phyloP scores from a whole-genome alignment of 768 basidiomycete species.

The Tricholoma bakamatsutake region DNA sequence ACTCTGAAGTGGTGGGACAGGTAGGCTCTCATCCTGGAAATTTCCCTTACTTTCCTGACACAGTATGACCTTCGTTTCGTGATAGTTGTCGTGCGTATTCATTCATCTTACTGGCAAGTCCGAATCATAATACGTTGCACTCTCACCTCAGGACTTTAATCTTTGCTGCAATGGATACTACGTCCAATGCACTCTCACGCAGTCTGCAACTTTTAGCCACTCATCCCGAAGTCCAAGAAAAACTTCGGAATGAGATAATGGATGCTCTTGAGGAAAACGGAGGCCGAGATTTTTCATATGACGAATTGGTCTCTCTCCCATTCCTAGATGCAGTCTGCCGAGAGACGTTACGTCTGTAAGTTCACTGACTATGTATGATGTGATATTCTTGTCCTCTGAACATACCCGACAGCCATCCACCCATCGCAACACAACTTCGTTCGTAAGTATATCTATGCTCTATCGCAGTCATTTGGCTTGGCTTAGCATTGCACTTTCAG shows the following conservation, averaged over 20 bases:
- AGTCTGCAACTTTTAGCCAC: slow-evolving; percentile 29
- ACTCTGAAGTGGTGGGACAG: slow-evolving; percentile 30
- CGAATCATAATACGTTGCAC: background rate
- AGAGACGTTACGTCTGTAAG: slow-evolving; percentile 36
- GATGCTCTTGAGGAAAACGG: slow-evolving; percentile 16
- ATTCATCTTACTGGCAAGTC: background rate
- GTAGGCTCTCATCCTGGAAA: slow-evolving; percentile 10
- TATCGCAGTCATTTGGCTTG: background rate
- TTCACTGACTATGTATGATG: background rate
- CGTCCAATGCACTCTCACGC: slow-evolving; percentile 33
- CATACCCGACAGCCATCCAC: slow-evolving; percentile 9
- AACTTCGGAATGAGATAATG: slow-evolving; percentile 29
- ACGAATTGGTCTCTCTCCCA: slow-evolving; percentile 29
- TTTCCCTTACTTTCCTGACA: background rate
- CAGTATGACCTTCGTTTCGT: background rate
- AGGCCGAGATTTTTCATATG: slow-evolving; percentile 26
- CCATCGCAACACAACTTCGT: slow-evolving; percentile 10
- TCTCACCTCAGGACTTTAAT: slow-evolving; percentile 17
- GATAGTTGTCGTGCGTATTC: slow-evolving; percentile 8
- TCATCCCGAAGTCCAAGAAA: slow-evolving; percentile 25
- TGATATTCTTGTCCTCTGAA: background rate
- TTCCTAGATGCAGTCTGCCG: slow-evolving; percentile 33
- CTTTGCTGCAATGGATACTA: slow-evolving; percentile 39
- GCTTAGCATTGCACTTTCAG: slow-evolving; percentile 16
- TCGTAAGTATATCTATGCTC: slow-evolving; percentile 5